Base-by-base conservation (phyloP, 345 rosid genomes). In the Citrus inodora region DNA sequence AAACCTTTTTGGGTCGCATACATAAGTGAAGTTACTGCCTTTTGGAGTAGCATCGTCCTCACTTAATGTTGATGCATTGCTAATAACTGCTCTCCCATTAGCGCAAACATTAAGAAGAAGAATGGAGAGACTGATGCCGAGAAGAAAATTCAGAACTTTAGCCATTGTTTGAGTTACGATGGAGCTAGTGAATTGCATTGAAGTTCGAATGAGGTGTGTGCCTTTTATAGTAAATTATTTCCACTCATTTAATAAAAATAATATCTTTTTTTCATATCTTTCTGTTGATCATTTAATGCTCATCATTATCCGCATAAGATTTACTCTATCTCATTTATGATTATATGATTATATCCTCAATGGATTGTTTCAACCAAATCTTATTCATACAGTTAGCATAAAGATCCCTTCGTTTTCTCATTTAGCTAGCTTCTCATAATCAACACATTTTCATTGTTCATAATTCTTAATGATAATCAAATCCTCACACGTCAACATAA, bases 1-100 rank as follows among this genome's bases (percentile, higher is more conserved):
- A 3, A 30, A 71, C 65, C 85, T 70, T 9, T 73, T 32, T 13
- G 81, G 80, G 42, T 83, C 82, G 38, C 89, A 87, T 1, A 85
- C 82, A 27, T 59, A 8, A 19, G 84, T 78, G 82, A 74, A 78
- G 35, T 75, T 80, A 24, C 69, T 70, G 53, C 60, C 70, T 9
- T 0, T 28, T 7, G 72, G 4, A 14, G 78, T 64, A 64, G 22
- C 58, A 17, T 53, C 58, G 22, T 19, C 58, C 22, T 53, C 22
- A 53, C 58, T 53, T 19, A 53, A 53, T 46, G 51, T 13, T 46
- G 51, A 46, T 46, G 17, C 51, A 46, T 46, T 46, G 16, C 10
- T 13, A 46, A 46, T 16, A 46, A 46, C 16, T 46, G 17, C 51
- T 13, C 51, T 46, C 13, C 51, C 51, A 46, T 13, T 46, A 53